Evolutionary conservation across 2,329 filamentous ascomycete species (phyloP).

Genomic region (Cladorrhinum sp.): DNA sequence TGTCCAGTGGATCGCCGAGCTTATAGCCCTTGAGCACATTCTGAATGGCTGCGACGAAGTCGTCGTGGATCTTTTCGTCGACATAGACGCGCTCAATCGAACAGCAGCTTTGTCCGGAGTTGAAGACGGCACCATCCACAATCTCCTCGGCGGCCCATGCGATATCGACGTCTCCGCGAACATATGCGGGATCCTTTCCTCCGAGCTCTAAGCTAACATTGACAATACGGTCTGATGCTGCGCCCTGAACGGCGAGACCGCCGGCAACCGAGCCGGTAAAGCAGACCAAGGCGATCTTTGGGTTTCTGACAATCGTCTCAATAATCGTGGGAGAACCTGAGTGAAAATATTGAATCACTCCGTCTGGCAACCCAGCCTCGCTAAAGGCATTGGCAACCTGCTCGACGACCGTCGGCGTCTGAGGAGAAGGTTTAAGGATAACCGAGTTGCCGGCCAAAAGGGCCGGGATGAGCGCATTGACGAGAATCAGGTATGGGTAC

Average conservation of each 20-base stretch:
- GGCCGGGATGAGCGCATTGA: constrained; percentile 92
- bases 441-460: constrained; percentile 86
- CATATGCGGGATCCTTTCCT: constrained; percentile 91
- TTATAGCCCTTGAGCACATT: constrained; percentile 78
- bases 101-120: constrained; percentile 97
- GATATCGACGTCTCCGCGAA: constrained; percentile 80
- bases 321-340: constrained; percentile 75
- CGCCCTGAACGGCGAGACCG: constrained; percentile 79
- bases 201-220: constrained; percentile 87
- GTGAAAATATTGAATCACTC: constrained; percentile 91
- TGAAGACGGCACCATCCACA: constrained; percentile 94
- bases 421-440: constrained; percentile 90
- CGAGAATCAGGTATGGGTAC: constrained; percentile 92
- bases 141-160: constrained; percentile 92
- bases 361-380: constrained; percentile 75
- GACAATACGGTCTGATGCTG: constrained; percentile 78
- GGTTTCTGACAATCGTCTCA: constrained; percentile 73
- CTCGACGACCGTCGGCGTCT: constrained; percentile 90
- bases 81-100: constrained; percentile 91
- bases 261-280: constrained; percentile 93
- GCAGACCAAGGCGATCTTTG: constrained; percentile 76
- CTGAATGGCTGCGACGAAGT: constrained; percentile 75
- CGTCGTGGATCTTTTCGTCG: constrained; percentile 76
- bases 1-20: constrained; percentile 82
- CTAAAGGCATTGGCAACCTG: constrained; percentile 73